phyloP scores from a whole-genome alignment of 2,329 filamentous ascomycete species.

The Exophiala xenobiotica region DNA sequence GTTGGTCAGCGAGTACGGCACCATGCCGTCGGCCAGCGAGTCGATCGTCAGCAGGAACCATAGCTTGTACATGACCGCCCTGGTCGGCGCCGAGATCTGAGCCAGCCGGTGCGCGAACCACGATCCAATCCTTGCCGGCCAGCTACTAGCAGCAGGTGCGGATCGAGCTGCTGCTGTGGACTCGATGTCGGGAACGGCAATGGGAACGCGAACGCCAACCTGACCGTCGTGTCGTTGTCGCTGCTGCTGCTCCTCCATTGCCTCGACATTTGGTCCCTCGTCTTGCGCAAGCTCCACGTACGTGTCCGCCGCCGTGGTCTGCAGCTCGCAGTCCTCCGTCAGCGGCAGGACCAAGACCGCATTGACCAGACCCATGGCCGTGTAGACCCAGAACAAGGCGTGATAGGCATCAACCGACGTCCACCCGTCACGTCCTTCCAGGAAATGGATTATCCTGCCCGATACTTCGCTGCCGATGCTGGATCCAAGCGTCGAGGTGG shows the following conservation, averaged over 20 bases:
- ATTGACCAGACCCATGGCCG: constrained; percentile 55
- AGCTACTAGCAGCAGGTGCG: no score
- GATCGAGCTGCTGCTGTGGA: background rate
- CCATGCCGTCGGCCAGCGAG: constrained; percentile 66
- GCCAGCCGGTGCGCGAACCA: constrained; percentile 38
- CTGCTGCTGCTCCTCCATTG: background rate
- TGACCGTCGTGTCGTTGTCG: background rate
- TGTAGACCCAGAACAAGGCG: constrained; percentile 59
- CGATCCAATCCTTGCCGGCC: background rate
- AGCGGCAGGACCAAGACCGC: constrained; percentile 48
- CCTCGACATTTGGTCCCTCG: constrained; percentile 16
- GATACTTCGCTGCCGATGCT: constrained; percentile 54
- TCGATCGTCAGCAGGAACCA: constrained; percentile 66
- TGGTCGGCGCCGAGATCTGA: constrained; percentile 59
- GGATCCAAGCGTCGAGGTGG: constrained; percentile 56
- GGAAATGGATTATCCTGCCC: constrained; percentile 52
- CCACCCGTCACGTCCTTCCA: constrained; percentile 51
- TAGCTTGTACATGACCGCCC: constrained; percentile 61
- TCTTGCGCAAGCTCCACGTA: constrained; percentile 28
- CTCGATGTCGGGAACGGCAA: no score
- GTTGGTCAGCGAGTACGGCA: constrained; percentile 56
- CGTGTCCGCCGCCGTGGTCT: constrained; percentile 25
- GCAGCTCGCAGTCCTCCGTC: constrained; percentile 54
- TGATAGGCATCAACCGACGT: constrained; percentile 55
- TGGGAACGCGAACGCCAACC: no score